Base-by-base conservation (phyloP, 495 filamentous ascomycete genomes). In the Hyaloscypha variabilis region DNA sequence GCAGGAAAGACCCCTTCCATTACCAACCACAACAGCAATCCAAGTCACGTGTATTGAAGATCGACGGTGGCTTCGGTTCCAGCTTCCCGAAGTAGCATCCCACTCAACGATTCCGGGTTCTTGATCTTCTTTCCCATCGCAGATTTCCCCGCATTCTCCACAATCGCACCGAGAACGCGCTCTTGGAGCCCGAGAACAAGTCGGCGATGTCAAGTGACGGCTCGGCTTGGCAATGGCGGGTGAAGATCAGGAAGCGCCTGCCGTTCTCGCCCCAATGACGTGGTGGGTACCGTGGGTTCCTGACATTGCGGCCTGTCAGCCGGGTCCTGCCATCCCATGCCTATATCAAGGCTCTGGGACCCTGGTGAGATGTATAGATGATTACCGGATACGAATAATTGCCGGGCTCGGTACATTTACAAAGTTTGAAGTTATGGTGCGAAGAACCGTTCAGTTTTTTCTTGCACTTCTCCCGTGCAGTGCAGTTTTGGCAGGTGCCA, bases 141-240 rank as follows among this genome's bases (percentile, higher is more conserved):
- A 46, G 10, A 17, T 58, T 58, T 58, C 54, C 54, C 54, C 29
- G 54, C 54, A 58, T 58, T 30, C 54, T 19, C 54, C 54, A 58
- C 29, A 58, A 34, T 58, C 6, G 26, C 54, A 21, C 54, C 54
- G 29, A 58, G n/a, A 11, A 28, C 13, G 6, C 54, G 8, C 25
- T 54, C 8, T 24, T 24, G 8, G 1, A 17, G n/a, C 19, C 19
- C 6, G n/a, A 2, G 17, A 58, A 8, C 54, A 58, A 34, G 54
- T 34, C 14, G 21, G 6, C 8, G 54, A 34, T 28, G 19, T 13
- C 51, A 19, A 58, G 54, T 34, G 54, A 58, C 26, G 25, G 54
- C 54, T 34, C 26, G 54, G 54, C 26, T 29, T 58, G 54, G 26
- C 25, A 26, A 30, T 6, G 54, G 54, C 19, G 24, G 19, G n/a